phyloP scores from a whole-genome alignment of 108 stramenopile genomes.

The Parietichytrium sp. region DNA sequence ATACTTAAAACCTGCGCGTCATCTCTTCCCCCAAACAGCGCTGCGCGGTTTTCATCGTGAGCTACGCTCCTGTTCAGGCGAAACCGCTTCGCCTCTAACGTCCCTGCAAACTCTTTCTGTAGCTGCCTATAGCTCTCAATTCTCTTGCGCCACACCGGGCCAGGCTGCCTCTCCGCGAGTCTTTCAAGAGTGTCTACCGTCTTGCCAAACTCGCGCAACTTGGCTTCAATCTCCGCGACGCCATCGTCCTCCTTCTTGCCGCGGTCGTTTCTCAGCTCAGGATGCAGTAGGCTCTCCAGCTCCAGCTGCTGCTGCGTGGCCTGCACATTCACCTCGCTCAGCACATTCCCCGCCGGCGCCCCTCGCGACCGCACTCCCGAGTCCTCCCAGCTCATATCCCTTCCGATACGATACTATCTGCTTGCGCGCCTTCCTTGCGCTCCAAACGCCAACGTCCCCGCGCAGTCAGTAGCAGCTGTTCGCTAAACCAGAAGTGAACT shows the following conservation, averaged over 20 bases:
- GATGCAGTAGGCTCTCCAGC: conserved; percentile 28
- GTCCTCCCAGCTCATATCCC: too few relatives aligned
- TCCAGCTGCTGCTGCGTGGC: not conserved
- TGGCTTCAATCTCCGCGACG: not conserved
- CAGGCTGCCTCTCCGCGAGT: not conserved
- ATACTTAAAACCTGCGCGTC: not conserved
- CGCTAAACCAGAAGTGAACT: too few relatives aligned
- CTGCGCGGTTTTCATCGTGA: not conserved
- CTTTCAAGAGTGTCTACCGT: not conserved
- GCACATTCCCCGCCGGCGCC: not conserved
- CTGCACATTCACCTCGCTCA: conserved; percentile 11
- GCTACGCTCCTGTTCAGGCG: not conserved
- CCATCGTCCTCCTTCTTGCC: conserved; percentile 16
- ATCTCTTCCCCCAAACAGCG: conserved; percentile 9
- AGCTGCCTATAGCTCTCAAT: not conserved
- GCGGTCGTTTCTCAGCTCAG: conserved; percentile 22
- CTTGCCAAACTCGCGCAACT: not conserved
- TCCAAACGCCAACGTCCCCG: too few relatives aligned
- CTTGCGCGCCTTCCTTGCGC: too few relatives aligned
- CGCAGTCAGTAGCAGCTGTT: too few relatives aligned
- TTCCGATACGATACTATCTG: too few relatives aligned
- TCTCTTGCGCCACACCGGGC: not conserved
- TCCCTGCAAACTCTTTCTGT: not conserved
- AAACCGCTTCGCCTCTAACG: not conserved
- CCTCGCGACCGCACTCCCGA: too few relatives aligned